Evolutionary conservation across 78 protist genomes (phyloP).

Genomic region (Carpediemonas membranifera): DNA sequence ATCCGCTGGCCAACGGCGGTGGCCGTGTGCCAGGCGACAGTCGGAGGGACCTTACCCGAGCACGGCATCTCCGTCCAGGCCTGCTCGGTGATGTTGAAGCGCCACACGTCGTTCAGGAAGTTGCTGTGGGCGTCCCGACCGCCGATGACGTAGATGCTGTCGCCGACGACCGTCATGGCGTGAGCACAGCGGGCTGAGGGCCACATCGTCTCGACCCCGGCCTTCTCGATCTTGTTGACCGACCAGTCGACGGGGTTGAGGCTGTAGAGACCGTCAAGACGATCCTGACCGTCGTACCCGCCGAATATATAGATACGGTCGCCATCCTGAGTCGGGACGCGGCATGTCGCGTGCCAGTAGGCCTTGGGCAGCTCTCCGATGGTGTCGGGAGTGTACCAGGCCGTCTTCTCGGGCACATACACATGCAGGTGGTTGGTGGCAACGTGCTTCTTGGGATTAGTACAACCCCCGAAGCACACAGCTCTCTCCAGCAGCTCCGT

Average conservation of each 20-base stretch:
- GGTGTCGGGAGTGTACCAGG: too few relatives aligned
- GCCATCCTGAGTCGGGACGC: too few relatives aligned
- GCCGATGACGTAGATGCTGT: background rate
- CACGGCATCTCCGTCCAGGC: background rate
- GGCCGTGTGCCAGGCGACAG: background rate
- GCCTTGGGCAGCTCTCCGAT: too few relatives aligned
- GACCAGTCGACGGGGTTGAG: background rate
- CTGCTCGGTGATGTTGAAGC: too few relatives aligned
- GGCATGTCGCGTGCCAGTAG: too few relatives aligned
- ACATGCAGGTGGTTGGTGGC: too few relatives aligned
- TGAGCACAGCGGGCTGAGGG: conserved; percentile 16
- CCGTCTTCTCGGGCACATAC: too few relatives aligned
- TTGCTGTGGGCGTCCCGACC: conserved; percentile 11
- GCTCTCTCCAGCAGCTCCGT: too few relatives aligned
- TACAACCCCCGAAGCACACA: too few relatives aligned
- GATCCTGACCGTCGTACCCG: background rate
- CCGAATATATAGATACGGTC: too few relatives aligned
- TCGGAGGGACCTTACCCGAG: background rate
- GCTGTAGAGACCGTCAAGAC: background rate
- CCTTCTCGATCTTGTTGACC: background rate
- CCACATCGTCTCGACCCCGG: background rate
- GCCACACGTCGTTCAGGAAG: conserved; percentile 17
- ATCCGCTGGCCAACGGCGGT: background rate
- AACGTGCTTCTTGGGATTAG: too few relatives aligned
- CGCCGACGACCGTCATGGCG: background rate